phyloP scores from a whole-genome alignment of 2,329 filamentous ascomycete genomes.

The Amauroascus verrucosus region DNA sequence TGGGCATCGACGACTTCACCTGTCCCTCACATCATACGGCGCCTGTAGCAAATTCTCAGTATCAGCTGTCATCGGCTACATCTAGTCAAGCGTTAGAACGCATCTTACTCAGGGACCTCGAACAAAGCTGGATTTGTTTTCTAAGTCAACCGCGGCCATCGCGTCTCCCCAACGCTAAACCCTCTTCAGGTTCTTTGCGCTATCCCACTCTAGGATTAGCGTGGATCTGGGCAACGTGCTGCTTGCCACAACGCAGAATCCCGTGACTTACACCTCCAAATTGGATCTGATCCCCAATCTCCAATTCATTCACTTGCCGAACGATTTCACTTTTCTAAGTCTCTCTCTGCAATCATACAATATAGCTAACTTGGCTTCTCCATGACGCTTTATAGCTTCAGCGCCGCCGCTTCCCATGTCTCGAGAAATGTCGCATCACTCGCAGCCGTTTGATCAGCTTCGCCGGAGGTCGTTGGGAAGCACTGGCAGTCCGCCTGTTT shows the following conservation, averaged over 20 bases:
- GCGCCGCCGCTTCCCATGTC: conserved; percentile 12
- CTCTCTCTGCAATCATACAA: conserved; percentile 16
- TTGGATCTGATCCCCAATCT: conserved; percentile 9
- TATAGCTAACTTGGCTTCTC: conserved; percentile 2
- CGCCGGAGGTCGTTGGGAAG: conserved; percentile 31
- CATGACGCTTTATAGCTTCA: conserved; percentile 9
- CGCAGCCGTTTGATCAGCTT: conserved; percentile 25
- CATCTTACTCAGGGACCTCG: neutral
- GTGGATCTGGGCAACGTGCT: conserved; percentile 15
- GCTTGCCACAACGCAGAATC: conserved; percentile 7
- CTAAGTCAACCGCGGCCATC: neutral
- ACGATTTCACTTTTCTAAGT: no score
- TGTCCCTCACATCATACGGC: neutral
- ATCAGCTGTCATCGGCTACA: neutral
- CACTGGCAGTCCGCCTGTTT: conserved; percentile 28
- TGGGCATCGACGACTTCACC: neutral
- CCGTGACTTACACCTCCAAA: conserved; percentile 14
- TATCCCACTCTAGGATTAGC: conserved; percentile 24
- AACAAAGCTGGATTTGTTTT: conserved; percentile 5
- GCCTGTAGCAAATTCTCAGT: neutral
- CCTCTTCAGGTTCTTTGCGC: conserved; percentile 19
- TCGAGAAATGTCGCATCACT: conserved; percentile 31
- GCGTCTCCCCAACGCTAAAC: conserved; percentile 24
- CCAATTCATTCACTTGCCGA: conserved; percentile 18
- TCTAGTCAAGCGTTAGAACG: neutral